Conservation (phyloP, 345 rosid species). For the Eutrema japonicum region DNA sequence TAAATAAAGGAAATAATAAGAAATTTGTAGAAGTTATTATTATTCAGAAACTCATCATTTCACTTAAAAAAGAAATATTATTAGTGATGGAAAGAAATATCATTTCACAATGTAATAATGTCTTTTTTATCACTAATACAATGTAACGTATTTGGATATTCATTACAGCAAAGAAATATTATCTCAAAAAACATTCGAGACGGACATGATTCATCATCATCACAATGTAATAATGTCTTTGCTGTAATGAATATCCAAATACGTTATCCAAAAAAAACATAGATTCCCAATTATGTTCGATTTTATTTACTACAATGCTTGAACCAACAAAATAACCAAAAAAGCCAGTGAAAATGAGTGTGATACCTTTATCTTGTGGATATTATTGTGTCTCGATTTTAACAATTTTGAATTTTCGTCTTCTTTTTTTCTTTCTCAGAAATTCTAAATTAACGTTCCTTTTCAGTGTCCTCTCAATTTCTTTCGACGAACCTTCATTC, state of each 20-base stretch:
- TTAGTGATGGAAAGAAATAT: too few relatives aligned
- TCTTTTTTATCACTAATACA: too few relatives aligned
- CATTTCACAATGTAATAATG: too few relatives aligned
- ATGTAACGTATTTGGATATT: too few relatives aligned
- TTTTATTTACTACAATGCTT: not conserved
- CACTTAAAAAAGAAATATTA: not conserved
- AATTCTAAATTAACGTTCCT: conserved; percentile 33
- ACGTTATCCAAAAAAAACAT: not conserved
- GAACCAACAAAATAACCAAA: not conserved
- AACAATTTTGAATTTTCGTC: conserved; percentile 15
- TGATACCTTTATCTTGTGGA: not conserved
- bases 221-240: not conserved
- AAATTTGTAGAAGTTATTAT: not conserved
- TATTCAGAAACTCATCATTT: not conserved
- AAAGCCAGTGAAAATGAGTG: conserved; percentile 23
- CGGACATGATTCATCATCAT: not conserved
- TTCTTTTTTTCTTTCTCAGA: not conserved
- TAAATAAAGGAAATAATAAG: not conserved
- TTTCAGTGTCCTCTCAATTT: conserved; percentile 43
- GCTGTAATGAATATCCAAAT: not conserved
- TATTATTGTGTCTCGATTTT: conserved; percentile 30
- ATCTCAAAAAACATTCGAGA: not conserved
- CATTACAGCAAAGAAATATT: not conserved
- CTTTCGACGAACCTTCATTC: conserved; percentile 42
- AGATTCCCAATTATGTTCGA: not conserved